These are phyloP conservation scores for Carnegiea gigantea DNA, from an alignment of 179 eudicot species.

Conservation along the genomic window DNA sequence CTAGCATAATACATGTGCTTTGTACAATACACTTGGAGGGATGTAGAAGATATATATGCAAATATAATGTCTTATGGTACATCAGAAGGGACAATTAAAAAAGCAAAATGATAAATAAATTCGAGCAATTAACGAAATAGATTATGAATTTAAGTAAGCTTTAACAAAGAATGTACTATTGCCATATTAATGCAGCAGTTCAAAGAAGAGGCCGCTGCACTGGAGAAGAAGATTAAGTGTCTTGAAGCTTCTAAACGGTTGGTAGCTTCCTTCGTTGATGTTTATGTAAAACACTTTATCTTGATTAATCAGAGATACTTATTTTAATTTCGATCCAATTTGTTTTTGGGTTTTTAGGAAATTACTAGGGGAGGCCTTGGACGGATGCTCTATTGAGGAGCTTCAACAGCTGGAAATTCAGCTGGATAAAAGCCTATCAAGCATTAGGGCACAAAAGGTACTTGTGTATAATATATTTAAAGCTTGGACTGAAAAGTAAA, in stretches of 20 bases:
- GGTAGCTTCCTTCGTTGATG: background rate
- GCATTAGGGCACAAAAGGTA: conserved; percentile 39
- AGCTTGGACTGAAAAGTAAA: background rate
- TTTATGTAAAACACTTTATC: no score
- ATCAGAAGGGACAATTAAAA: no score
- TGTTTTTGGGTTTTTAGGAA: conserved; percentile 19
- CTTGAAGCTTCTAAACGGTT: conserved; percentile 34
- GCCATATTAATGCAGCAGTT: conserved; percentile 25
- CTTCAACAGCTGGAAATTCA: conserved; percentile 38
- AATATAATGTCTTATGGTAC: no score
- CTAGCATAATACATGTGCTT: no score
- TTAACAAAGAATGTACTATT: no score
- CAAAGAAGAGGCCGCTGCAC: conserved; percentile 31
- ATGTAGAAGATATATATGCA: no score
- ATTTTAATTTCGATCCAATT: no score
- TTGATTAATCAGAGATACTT: no score
- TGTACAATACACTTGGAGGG: no score
- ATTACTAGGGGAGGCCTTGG: conserved; percentile 31
- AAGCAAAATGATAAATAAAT: no score
- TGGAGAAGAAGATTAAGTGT: conserved; percentile 34
- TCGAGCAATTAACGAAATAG: no score
- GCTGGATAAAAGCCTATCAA: conserved; percentile 32
- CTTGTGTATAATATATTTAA: background rate
- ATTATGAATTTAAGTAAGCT: no score
- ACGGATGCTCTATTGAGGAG: conserved; percentile 33